Evolutionary conservation across 768 basidiomycete genomes (phyloP), one percentile per base, ranked within the genome.

Genomic region (Macrolepiota albuminosa): DNA sequence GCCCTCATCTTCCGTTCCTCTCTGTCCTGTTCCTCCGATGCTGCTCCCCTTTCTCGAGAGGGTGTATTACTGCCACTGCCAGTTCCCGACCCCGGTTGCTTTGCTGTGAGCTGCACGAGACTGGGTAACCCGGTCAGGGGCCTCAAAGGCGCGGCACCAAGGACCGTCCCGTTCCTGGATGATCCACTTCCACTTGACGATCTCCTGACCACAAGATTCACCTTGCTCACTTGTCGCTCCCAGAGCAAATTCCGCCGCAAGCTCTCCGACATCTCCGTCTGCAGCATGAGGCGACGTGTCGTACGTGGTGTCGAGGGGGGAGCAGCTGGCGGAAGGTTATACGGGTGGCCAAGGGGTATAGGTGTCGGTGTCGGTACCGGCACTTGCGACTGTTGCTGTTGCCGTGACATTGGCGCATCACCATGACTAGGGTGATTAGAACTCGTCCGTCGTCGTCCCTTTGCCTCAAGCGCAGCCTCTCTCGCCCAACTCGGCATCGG

Each of bases 221-320:
- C 76, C 69, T 84, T 84, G 63, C 73, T 78, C 29, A 88, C 81
- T 63, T 88, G 86, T 14, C 88, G 79, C 64, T 87, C 90, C 91
- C 91, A 93, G 6, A 95, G 73, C 58, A 95, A 69, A 65, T 94
- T 90, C 49, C 88, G 78, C 24, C 94, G 78, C 62, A 96, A 73
- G 60, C 87, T 89, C 73, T 96, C 94, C 36, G 89, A 88, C 68
- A 96, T 77, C 72, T 96, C 94, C 4, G 86, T 88, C 57, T 86
- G 79, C 49, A 95, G 78, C 91, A 95, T 95, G 64, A 83, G 81
- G 53, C 91, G 79, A 2, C 94, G 82, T 3, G 92, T 94, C 46
- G 94, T 93, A 39, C 89, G 85, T 0, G 94, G 94, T 0, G 91
- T 92, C 64, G 88, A 87, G 2, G 91, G 90, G 18, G 83, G 75